These are phyloP conservation scores for Castanea sativa DNA, from an alignment of 306 rosid genomes.

Conservation along the genomic window DNA sequence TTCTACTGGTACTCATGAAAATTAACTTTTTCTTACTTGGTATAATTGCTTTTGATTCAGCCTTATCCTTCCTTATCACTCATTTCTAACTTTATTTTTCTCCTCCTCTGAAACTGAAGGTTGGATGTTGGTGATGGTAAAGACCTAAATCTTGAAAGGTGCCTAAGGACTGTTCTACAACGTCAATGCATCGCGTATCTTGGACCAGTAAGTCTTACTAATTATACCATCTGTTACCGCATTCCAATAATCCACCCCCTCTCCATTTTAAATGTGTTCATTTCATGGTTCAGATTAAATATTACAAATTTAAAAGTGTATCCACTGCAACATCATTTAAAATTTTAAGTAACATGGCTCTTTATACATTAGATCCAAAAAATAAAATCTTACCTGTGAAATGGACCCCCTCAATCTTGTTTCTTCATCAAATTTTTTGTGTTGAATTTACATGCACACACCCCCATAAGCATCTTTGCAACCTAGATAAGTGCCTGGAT, in stretches of 20 bases:
- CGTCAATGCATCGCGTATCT: constrained; percentile 46
- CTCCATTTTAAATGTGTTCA: too few relatives aligned
- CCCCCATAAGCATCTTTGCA: neutral
- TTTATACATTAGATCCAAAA: too few relatives aligned
- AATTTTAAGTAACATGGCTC: too few relatives aligned
- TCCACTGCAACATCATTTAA: too few relatives aligned
- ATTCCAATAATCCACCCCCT: too few relatives aligned
- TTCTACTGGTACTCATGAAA: constrained; percentile 43
- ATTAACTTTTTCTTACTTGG: neutral
- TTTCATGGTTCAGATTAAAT: too few relatives aligned
- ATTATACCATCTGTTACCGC: neutral
- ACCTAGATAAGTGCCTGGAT: neutral
- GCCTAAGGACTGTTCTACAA: constrained; percentile 30
- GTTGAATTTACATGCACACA: neutral
- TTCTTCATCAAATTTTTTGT: neutral
- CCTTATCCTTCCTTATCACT: neutral
- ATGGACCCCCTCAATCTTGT: too few relatives aligned
- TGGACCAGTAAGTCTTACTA: constrained; percentile 41
- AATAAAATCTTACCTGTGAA: too few relatives aligned
- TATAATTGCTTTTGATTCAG: neutral
- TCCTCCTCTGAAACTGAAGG: constrained; percentile 24
- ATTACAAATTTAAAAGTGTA: too few relatives aligned
- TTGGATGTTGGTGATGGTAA: constrained; percentile 60
- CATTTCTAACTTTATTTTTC: neutral
- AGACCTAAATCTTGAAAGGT: constrained; percentile 33